Conservation (phyloP, 2,329 filamentous ascomycete species). For the Nigrospora oryzae region DNA sequence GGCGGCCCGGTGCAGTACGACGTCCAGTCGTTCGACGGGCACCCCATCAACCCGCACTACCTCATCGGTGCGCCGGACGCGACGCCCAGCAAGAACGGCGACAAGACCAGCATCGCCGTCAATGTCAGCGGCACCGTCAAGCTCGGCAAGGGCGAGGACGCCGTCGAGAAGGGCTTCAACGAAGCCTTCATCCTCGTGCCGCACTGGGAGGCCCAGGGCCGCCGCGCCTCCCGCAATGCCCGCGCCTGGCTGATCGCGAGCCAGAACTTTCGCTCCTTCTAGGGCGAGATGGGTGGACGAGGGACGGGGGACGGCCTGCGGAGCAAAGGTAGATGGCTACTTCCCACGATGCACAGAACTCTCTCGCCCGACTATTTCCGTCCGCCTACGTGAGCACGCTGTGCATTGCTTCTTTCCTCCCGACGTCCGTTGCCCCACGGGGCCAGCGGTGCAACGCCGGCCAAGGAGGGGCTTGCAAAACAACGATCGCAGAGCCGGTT, state of each 20-base stretch:
- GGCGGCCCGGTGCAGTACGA: constrained; percentile 44
- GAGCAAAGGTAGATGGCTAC: no score
- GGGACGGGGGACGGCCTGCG: no score
- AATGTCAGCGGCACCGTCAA: constrained; percentile 65
- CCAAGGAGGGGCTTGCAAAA: no score
- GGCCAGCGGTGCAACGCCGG: no score
- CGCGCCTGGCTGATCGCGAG: constrained; percentile 60
- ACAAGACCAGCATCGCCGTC: constrained; percentile 62
- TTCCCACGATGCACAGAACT: no score
- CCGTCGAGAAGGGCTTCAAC: constrained; percentile 63
- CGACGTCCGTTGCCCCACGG: no score
- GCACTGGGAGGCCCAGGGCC: constrained; percentile 52
- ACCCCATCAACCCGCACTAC: constrained; percentile 66
- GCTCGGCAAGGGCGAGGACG: constrained; percentile 55
- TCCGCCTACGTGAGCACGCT: no score
- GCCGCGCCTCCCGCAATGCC: constrained; percentile 42
- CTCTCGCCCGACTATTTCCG: no score
- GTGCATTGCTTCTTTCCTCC: no score
- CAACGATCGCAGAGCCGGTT: no score
- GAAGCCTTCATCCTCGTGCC: constrained; percentile 78
- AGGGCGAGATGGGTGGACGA: background rate
- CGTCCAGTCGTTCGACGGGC: constrained; percentile 66
- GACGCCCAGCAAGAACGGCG: constrained; percentile 34
- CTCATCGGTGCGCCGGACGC: constrained; percentile 44
- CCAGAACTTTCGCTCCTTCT: constrained; percentile 60